Percentiles rank a stretch among this genome's conserved stretches.
Evolutionary conservation across 495 filamentous ascomycete genomes (phyloP).

Genomic region (Thozetella sp.): DNA sequence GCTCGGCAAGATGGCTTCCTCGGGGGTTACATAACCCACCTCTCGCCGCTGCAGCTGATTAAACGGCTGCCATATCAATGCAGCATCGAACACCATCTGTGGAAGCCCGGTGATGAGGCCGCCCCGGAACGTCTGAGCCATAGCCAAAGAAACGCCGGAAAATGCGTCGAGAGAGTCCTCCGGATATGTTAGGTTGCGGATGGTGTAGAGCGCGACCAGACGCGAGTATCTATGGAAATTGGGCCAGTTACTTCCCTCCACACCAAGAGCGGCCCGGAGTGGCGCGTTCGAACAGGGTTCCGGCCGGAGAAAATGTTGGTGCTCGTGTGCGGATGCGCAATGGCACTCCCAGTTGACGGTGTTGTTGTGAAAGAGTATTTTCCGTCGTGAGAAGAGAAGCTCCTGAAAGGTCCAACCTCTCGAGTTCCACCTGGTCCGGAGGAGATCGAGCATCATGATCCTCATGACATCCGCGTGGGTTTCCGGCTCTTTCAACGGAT

Average conservation of each 20-base stretch:
- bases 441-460: conserved; percentile 7
- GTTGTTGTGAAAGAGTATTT: conserved; percentile 19
- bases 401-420: conserved; percentile 27
- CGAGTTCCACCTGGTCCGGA: conserved; percentile 11
- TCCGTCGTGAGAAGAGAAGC: conserved; percentile 15
- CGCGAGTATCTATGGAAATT: conserved; percentile 17
- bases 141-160: conserved; percentile 8
- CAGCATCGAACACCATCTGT: conserved; percentile 8
- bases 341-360: conserved; percentile 18
- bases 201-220: conserved; percentile 8
- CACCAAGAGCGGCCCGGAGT: neutral
- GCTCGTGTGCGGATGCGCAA: conserved; percentile 11
- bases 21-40: neutral
- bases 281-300: neutral
- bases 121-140: conserved; percentile 2
- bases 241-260: conserved; percentile 10
- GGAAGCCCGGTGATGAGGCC: conserved; percentile 20
- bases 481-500: conserved; percentile 4
- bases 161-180: conserved; percentile 19
- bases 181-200: conserved; percentile 7
- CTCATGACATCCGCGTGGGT: conserved; percentile 8
- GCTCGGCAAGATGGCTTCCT: conserved; percentile 11
- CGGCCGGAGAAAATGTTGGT: neutral
- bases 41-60: conserved; percentile 7
- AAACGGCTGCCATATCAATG: conserved; percentile 17